phyloP scores from a whole-genome alignment of 305 asterid species.

The Solanum hybrid region DNA sequence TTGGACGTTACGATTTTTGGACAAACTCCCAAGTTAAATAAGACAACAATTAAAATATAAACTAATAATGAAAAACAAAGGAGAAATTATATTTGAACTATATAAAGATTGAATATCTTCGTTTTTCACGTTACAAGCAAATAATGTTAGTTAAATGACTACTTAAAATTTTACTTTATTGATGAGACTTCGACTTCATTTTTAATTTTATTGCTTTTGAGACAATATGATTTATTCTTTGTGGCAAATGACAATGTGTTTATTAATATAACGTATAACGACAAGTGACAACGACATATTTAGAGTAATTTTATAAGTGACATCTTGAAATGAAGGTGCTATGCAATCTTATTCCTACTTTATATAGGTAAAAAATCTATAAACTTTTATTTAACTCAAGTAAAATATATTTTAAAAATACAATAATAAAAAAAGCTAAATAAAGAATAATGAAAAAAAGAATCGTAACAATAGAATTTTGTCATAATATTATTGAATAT shows the following conservation, averaged over 20 bases:
- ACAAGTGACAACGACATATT: neutral
- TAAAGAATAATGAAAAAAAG: neutral
- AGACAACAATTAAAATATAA: neutral
- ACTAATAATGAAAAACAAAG: no score
- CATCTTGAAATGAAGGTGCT: neutral
- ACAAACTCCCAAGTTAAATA: neutral
- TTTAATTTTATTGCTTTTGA: neutral
- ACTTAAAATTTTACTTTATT: neutral
- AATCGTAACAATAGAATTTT: neutral
- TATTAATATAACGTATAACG: neutral
- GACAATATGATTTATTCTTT: neutral
- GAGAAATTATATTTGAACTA: neutral
- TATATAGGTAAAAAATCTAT: neutral
- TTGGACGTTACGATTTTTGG: neutral
- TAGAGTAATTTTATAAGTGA: neutral
- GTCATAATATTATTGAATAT: neutral
- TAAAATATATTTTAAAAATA: neutral
- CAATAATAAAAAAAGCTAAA: neutral
- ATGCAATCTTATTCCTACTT: neutral
- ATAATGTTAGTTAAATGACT: neutral
- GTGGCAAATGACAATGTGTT: neutral
- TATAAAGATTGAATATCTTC: neutral
- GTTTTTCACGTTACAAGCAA: neutral
- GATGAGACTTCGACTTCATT: neutral
- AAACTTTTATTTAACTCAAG: neutral